Evolutionary conservation across 139 green algal species (phyloP), one percentile per base, ranked within the genome.

Genomic region (Volvox reticuliferus): DNA sequence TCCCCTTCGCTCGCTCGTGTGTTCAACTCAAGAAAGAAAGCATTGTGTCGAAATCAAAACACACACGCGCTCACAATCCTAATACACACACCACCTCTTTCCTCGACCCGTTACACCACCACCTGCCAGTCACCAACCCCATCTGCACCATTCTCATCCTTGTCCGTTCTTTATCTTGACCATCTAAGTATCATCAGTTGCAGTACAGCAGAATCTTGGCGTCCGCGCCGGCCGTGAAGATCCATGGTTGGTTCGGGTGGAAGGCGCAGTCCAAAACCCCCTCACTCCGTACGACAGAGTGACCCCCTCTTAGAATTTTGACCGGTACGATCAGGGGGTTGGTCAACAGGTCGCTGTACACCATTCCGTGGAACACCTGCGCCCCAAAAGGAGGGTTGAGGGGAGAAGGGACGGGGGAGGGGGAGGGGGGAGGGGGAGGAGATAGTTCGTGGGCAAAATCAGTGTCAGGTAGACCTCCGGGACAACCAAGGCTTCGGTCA

Each of bases 281-380:
- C 50, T 87, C 77, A 65, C 86, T 92, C 68, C 97, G 88, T 0
- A 91, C 90, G 36, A 95, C 75, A 24, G 87, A 92, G 69, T 96
- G 95, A 16, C 83, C 65, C 12, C 93, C 93, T 1, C 89, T 83
- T 83, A 97, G 91, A 24, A 97, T 94, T 85, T 97, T 97, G 71
- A 99, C 94, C 2, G 98, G 98, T 44, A 99, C 98, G 76, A 99
- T 98, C 37, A 99, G 94, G 12, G 98, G 97, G 93, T 99, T 99
- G 55, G 96, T 98, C 92, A 99, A 92, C 63, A 99, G 93, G 91
- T 99, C 98, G 28, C 94, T 82, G 92, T 99, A 99, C 3, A 99
- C 98, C 94, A 97, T 99, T 67, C 98, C 98, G 91, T 99, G 98
- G 92, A 99, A 98, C 20, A 99, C 96, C 81, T 99, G 98, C 12